Conservation (phyloP, 768 basidiomycete species). For the Suillus spraguei region DNA sequence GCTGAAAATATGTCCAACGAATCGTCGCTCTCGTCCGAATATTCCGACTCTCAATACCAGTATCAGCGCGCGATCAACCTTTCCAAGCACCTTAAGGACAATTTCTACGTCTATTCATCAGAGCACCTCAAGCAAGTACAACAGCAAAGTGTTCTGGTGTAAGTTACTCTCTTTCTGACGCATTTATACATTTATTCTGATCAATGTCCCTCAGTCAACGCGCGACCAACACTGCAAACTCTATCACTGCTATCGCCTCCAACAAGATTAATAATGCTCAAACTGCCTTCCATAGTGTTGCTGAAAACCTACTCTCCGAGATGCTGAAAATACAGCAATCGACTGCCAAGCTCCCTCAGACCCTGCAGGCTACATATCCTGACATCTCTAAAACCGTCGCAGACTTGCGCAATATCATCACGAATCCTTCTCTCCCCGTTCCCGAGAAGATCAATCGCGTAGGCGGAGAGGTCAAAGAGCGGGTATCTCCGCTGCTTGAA, state of each 20-base stretch:
- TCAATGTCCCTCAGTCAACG: conserved; percentile 50
- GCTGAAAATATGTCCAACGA: conserved; percentile 55
- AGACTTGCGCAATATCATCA: conserved; percentile 57
- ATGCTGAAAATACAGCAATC: conserved; percentile 67
- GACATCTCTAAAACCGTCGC: conserved; percentile 54
- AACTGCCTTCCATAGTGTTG: conserved; percentile 57
- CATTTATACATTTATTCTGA: conserved; percentile 14
- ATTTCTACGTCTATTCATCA: conserved; percentile 64
- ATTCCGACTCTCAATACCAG: conserved; percentile 69
- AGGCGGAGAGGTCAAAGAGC: conserved; percentile 57
- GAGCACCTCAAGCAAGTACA: conserved; percentile 75
- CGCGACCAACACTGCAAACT: conserved; percentile 67
- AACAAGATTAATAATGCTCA: conserved; percentile 58
- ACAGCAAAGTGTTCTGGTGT: conserved; percentile 67
- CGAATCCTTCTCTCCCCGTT: conserved; percentile 54
- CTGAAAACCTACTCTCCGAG: conserved; percentile 72
- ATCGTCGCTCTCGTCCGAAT: conserved; percentile 46
- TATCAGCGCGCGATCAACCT: conserved; percentile 75
- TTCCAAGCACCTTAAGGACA: conserved; percentile 63
- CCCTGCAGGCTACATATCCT: conserved; percentile 59
- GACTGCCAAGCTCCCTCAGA: conserved; percentile 57
- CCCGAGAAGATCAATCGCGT: conserved; percentile 65
- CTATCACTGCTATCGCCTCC: conserved; percentile 61
- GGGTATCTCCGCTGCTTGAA: conserved; percentile 64
- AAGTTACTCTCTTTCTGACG: conserved; percentile 28